Base-by-base conservation (phyloP, 2,329 filamentous ascomycete genomes). In the Claviceps citrina region DNA sequence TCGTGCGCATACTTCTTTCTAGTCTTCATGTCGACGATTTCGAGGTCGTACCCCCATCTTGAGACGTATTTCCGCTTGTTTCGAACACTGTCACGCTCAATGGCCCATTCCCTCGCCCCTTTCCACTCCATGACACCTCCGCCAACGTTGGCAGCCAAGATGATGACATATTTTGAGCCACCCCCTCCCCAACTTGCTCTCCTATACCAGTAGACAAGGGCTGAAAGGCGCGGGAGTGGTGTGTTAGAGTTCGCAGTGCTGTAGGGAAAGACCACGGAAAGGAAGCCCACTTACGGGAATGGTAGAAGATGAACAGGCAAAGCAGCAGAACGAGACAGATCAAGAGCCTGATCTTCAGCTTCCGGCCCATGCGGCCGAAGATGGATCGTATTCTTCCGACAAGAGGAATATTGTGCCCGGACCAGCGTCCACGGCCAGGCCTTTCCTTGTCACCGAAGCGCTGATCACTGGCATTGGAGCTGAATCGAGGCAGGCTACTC, bases 41-140 rank as follows among this genome's bases (percentile, higher is more conserved):
- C 91, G 43, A 98, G 67, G 46, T 95, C 82, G 58, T 98, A 96
- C 12, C 91, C 91, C 87, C 91, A 96, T 57, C 71, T 73, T 26
- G 75, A 70, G 2, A 78, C 81, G 55, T 98, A 98, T 54, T 80
- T 82, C 56, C 81, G 80, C 68, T 98, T 98, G 64, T 98, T 98
- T 58, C 80, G 79, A 40, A 96, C 76, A 55, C 89, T 96, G 65
- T 96, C 87, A 58, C 91, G 73, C 64, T 98, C 91, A 53, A 96
- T 93, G 1, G 91, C 91, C 91, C 91, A 98, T 64, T 98, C 91
- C 45, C 87, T 76, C 16, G 89, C 83, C 0, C 89, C 89, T 61
- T 98, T 98, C 89, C 86, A 95, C 55, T 95, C 89, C 86, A 96
- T 96, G 7, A 98, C 91, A 52, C 91, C 91, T 44, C 91, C 91